Conservation (phyloP, 176 grass and related monocot species). For the Oryza punctata region DNA sequence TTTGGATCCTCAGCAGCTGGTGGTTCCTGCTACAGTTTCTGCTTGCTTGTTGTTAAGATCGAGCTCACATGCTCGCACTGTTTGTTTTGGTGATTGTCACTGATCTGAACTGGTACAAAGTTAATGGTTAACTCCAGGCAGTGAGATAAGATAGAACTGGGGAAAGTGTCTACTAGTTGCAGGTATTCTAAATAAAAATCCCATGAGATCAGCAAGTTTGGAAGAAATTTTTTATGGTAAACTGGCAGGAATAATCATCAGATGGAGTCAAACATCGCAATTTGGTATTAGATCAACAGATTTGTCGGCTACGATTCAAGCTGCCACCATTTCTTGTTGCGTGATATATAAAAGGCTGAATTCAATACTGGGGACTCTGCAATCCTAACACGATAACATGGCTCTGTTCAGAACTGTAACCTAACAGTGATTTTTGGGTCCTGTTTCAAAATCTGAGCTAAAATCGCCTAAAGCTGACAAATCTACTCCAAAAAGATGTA, state of each 20-base stretch:
- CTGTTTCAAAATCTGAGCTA: neutral
- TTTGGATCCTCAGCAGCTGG: slow-evolving; percentile 42
- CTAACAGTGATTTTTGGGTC: neutral
- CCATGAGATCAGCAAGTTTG: slow-evolving; percentile 5
- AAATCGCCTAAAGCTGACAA: neutral
- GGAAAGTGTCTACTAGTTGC: neutral
- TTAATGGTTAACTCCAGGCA: neutral
- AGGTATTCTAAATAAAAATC: slow-evolving; percentile 8
- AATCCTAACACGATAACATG: slow-evolving; percentile 23
- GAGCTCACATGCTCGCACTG: slow-evolving; percentile 15
- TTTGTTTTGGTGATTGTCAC: neutral
- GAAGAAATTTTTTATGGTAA: neutral
- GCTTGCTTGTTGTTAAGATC: neutral
- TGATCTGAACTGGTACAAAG: neutral
- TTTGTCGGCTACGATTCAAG: slow-evolving; percentile 5
- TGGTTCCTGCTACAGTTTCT: neutral
- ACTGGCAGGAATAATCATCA: neutral
- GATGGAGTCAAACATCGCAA: neutral
- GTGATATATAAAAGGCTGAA: neutral
- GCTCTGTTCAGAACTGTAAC: neutral
- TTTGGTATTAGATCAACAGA: neutral
- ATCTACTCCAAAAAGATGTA: neutral
- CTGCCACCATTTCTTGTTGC: slow-evolving; percentile 12
- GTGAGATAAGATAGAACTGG: neutral
- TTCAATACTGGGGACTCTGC: neutral